Evolutionary conservation across 495 filamentous ascomycete genomes (phyloP), one percentile per base, ranked within the genome.

Genomic region (Glarea lozoyensis): DNA sequence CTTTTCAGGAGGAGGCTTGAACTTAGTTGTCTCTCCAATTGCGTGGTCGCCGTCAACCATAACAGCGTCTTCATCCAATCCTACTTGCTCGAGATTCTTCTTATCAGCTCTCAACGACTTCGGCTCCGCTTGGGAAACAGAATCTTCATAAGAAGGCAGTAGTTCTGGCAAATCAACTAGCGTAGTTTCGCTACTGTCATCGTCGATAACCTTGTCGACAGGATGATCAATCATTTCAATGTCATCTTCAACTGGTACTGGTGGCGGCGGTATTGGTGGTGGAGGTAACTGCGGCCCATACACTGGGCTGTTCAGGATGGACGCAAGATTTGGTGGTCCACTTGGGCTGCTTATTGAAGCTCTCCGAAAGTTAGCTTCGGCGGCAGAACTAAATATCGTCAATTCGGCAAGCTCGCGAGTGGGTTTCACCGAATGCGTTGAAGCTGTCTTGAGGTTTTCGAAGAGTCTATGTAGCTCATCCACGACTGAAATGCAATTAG

Each of bases 391-490:
- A 46, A 82, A 73, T 32, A 92, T 67, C 2, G 89, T 86, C 21
- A 90, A 75, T 29, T 88, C 79, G 16, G 89, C 90, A 48, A 97
- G 73, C 48, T 92, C 82, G 39, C 76, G 76, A 10, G 82, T 75
- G 0, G 92, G 92, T 31, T 55, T 75, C 48, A 78, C 81, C 49
- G 56, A 77, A 45, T 60, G 56, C 25, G 53, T 62, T 32, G 59
- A 57, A 20, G 70, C 77, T 43, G 58, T 70, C 49, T 75, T 88
- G 60, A 98, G 77, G 30, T 73, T 71, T 3, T 70, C 56, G 56
- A 94, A 98, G 1, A 98, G 67, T 9, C 61, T 64, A 27, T 73
- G 68, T n/a, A 95, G 66, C 48, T 92, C 83, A 22, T 68, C 62
- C 20, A 82, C 72, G 56, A 92, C 84, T 49, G 33, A 52, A 23